Evolutionary conservation across 768 basidiomycete genomes (phyloP), one percentile per base, ranked within the genome.

Genomic region (Vararia minispora): DNA sequence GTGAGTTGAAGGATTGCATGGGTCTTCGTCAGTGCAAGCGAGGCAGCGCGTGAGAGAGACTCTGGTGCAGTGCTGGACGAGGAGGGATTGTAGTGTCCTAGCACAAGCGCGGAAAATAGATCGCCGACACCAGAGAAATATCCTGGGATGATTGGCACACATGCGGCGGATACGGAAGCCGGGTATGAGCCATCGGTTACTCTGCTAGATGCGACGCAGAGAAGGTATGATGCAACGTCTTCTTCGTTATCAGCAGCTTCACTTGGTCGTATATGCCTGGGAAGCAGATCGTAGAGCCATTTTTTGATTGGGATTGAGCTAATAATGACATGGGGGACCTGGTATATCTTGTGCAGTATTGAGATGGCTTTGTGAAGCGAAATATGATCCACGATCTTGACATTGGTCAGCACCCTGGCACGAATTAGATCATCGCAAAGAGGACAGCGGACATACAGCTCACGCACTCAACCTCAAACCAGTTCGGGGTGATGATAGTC

Each of bases 101-200:
- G 67, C 20, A 92, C 75, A 39, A 97, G 74, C 1, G 94, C 86
- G 5, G 90, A 90, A 64, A 98, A 97, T 40, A 97, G 76, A 58
- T 99, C 95, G 13, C 95, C 95, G 9, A 95, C 92, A 18, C 95
- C 95, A 14, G 88, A 84, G 57, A 91, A 98, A 63, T 97, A 95
- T 9, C 91, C 92, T 5, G 80, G 73, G 31, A 97, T 69, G 21
- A 80, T 69, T 2, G 82, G 80, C 7, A 99, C 76, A 30, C 68
- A 71, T 51, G 76, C 76, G 0, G 76, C 77, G 58, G 84, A 74
- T 3, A 92, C 73, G 1, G 58, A 54, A 0, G 72, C 71, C 54
- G 35, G 39, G 38, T 13, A 1, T 44, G 39, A 9, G 13, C 50
- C 46, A 26, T 49, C 48, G 20, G 44, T 35, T 3, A 53, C 39